Percentiles rank a stretch among this genome's conserved stretches.
Conservation (phyloP, 805 yeast species). For the Wickerhamiella cacticola region DNA sequence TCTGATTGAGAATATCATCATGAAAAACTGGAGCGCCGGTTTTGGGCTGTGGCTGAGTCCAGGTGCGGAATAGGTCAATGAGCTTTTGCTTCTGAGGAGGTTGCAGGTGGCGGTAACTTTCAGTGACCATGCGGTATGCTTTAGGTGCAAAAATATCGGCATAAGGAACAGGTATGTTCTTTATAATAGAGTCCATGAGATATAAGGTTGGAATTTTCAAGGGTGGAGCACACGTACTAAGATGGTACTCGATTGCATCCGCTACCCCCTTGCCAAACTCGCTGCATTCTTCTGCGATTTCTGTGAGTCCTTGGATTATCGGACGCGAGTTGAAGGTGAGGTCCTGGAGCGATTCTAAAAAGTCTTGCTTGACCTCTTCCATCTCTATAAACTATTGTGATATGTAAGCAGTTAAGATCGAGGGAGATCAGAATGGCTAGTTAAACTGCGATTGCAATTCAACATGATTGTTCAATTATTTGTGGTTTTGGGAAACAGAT, state of each 20-base stretch:
- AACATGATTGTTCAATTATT: background rate
- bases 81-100: constrained; percentile 64
- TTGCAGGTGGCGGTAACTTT: constrained; percentile 65
- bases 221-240: constrained; percentile 62
- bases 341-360: constrained; percentile 55
- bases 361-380: constrained; percentile 42
- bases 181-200: constrained; percentile 80
- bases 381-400: constrained; percentile 8
- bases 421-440: background rate
- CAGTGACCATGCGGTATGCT: constrained; percentile 56
- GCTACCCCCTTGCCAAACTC: constrained; percentile 67
- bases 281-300: constrained; percentile 74
- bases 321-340: constrained; percentile 84
- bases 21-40: constrained; percentile 65
- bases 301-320: constrained; percentile 71
- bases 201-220: constrained; percentile 79
- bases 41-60: constrained; percentile 58
- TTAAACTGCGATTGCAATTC: background rate
- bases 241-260: constrained; percentile 60
- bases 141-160: constrained; percentile 63
- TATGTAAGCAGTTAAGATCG: background rate
- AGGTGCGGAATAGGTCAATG: constrained; percentile 69
- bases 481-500: background rate
- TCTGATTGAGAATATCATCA: constrained; percentile 50
- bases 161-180: constrained; percentile 82